These are phyloP conservation scores for Rhododendron williamsianum DNA, from an alignment of 148 eudicot genomes.

Conservation along the genomic window DNA sequence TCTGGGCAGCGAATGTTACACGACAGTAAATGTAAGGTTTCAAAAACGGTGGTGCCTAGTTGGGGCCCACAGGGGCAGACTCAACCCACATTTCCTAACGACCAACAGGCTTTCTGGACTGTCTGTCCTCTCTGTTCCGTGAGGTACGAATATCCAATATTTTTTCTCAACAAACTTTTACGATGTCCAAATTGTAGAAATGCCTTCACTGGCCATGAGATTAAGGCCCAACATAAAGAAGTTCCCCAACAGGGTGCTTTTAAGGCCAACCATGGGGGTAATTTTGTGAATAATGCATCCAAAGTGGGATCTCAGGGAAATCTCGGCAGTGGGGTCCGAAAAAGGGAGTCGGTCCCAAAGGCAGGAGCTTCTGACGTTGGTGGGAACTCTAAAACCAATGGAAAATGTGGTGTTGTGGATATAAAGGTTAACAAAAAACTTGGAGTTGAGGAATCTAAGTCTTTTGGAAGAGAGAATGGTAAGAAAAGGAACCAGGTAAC, in stretches of 20 bases:
- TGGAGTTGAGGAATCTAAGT: constrained; percentile 17
- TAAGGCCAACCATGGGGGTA: background rate
- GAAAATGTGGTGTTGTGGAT: background rate
- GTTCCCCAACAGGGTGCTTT: constrained; percentile 9
- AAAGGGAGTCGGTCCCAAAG: background rate
- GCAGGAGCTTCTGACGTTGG: background rate
- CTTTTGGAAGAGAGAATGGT: constrained; percentile 19
- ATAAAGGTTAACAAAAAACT: constrained; percentile 13
- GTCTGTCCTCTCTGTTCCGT: constrained; percentile 49
- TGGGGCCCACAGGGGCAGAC: constrained; percentile 23
- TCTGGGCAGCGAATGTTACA: constrained; percentile 28
- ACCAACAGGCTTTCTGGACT: constrained; percentile 55
- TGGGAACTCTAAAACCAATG: background rate
- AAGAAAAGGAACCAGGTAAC: constrained; percentile 21
- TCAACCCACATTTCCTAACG: constrained; percentile 21
- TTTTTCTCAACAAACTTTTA: constrained; percentile 26
- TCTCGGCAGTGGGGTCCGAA: background rate
- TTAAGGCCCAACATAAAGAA: constrained; percentile 19
- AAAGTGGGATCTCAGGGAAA: background rate
- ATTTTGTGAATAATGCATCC: background rate
- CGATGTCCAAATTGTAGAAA: constrained; percentile 41
- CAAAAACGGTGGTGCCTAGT: constrained; percentile 17
- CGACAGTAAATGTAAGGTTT: constrained; percentile 36
- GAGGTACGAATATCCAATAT: constrained; percentile 42
- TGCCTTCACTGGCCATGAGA: constrained; percentile 40